Percentiles rank a stretch among this genome's conserved stretches.
phyloP scores from a whole-genome alignment of 768 basidiomycete species.

The Boletus huronensis region DNA sequence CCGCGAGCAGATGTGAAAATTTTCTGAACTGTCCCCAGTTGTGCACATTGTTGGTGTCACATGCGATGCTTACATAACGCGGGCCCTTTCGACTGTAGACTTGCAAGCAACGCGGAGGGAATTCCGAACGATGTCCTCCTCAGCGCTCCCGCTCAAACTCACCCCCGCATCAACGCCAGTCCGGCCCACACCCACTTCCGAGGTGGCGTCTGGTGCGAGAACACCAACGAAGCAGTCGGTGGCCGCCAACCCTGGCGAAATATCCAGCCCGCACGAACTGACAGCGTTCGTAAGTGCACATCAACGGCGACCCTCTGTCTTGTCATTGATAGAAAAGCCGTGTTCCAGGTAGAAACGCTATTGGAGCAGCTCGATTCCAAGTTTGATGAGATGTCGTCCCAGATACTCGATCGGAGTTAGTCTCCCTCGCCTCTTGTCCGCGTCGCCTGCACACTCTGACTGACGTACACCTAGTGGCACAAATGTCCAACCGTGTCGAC shows the following conservation, averaged over 20 bases:
- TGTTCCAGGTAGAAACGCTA: constrained; percentile 74
- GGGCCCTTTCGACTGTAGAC: not conserved
- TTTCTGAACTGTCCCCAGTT: too few species aligned
- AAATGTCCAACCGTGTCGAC: constrained; percentile 92
- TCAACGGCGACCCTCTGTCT: constrained; percentile 3
- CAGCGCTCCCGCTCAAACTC: constrained; percentile 67
- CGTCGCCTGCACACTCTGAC: constrained; percentile 1
- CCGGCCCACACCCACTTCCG: constrained; percentile 30
- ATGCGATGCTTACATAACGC: constrained; percentile 2
- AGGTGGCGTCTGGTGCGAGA: constrained; percentile 20
- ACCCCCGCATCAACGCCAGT: constrained; percentile 53
- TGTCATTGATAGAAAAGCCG: not conserved
- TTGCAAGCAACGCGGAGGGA: not conserved
- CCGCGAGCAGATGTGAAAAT: not conserved
- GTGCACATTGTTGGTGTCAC: not conserved
- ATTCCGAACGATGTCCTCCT: constrained; percentile 43
- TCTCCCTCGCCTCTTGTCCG: constrained; percentile 14
- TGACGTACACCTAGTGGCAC: constrained; percentile 58
- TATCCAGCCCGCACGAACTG: constrained; percentile 90
- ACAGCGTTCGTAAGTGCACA: constrained; percentile 81
- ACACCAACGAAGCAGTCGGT: constrained; percentile 49
- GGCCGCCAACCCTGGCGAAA: constrained; percentile 50
- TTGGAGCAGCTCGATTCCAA: constrained; percentile 85
- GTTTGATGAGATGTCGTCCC: constrained; percentile 90
- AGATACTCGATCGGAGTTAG: constrained; percentile 83